These are phyloP conservation scores for Aureobasidium mangrovei DNA, from an alignment of 2,329 filamentous ascomycete species.

Conservation along the genomic window DNA sequence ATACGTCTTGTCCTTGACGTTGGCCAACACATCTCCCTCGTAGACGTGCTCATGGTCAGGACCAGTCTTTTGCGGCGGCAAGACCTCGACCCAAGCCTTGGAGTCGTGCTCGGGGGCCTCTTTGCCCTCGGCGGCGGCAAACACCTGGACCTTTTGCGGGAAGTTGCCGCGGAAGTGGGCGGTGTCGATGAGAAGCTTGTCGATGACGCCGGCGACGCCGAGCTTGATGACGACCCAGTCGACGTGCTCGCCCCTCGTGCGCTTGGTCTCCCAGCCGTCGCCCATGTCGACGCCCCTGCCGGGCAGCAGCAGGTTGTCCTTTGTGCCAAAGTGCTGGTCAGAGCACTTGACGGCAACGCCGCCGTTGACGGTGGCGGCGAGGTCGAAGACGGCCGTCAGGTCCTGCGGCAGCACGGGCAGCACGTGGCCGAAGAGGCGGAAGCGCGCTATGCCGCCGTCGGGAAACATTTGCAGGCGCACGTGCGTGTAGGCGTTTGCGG, in stretches of 20 bases:
- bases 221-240: slow-evolving; percentile 76
- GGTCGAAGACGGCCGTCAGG: slow-evolving; percentile 58
- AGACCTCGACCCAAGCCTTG: slow-evolving; percentile 56
- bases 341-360: slow-evolving; percentile 67
- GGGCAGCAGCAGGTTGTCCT: slow-evolving; percentile 70
- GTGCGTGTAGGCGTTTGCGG: slow-evolving; percentile 64
- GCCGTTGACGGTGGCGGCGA: slow-evolving; percentile 70
- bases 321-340: slow-evolving; percentile 77
- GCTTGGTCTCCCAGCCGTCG: slow-evolving; percentile 78
- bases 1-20: slow-evolving; percentile 51
- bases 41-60: slow-evolving; percentile 67
- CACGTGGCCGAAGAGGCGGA: slow-evolving; percentile 67
- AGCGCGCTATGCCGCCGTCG: slow-evolving; percentile 74
- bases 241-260: slow-evolving; percentile 63
- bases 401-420: slow-evolving; percentile 67
- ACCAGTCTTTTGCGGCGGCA: slow-evolving; percentile 58
- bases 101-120: slow-evolving; percentile 46
- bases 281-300: slow-evolving; percentile 77
- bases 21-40: slow-evolving; percentile 30
- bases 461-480: slow-evolving; percentile 78
- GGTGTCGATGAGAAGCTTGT: slow-evolving; percentile 66
- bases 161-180: slow-evolving; percentile 80
- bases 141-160: slow-evolving; percentile 64
- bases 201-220: slow-evolving; percentile 55
- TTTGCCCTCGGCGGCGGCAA: slow-evolving; percentile 44